Evolutionary conservation across 352 stramenopile species (phyloP), one percentile per base, ranked within the genome.

Genomic region (Pythium folliculosum): DNA sequence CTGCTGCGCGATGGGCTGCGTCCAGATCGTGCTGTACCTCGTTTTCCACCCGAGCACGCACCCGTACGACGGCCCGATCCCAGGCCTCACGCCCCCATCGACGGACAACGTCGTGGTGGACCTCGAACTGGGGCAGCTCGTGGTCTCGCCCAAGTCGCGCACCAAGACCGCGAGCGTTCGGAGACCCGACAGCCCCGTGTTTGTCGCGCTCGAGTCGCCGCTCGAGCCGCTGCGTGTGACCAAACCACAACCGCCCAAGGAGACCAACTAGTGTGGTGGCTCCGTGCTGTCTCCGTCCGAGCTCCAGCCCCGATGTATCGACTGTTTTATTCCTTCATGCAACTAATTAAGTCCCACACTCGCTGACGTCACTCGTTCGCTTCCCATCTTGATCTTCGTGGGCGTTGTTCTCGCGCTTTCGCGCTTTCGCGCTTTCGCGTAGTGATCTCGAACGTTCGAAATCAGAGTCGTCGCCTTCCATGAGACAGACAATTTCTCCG

Each of bases 21-120:
- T 72, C 12, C 69, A 85, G 57, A 63, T 78, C 48, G 62, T 63
- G 10, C 56, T 89, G 13, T 89, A 87, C 55, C 35, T 66, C 37
- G 61, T 80, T 51, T 89, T 82, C 71, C 72, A 82, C 56, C 65
- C 72, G 19, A 72, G 53, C 38, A 67, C 63, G 14, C 68, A 71
- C 21, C 68, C 68, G 25, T 64, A 63, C 58, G 30, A 63, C 49
- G 54, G 43, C 5, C 52, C n/a, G 45, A 60, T 48, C 23, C 44
- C 53, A 3, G 44, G 43, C 14, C 13, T 44, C 5, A 48, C 38
- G 19, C 5, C 30, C 8, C 7, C 27, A 4, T 17, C 32, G n/a
- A 50, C 14, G 8, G 23, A 21, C n/a, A 48, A 48, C 17, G 25
- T 21, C 21, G 23, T 38, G 7, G 5, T 54, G 21, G 43, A 56